Conservation (phyloP, 2,329 filamentous ascomycete genomes). For the Colletotrichum euphorbiae region DNA sequence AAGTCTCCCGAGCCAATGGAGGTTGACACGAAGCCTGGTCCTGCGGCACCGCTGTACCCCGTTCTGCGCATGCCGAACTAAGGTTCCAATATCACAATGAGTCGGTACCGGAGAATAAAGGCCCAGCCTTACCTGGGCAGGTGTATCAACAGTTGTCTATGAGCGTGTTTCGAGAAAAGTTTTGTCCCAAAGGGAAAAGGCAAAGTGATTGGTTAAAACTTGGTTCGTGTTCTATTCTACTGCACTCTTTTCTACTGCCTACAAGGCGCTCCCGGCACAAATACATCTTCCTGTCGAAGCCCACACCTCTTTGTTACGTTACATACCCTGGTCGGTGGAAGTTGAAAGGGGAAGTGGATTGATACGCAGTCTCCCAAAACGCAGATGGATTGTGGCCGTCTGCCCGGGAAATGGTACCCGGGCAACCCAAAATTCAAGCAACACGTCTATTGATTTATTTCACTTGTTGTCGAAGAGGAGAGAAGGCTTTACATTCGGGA, state of each 20-base stretch:
- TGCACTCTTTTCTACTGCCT: slow-evolving; percentile 25
- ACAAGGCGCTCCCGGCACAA: slow-evolving; percentile 28
- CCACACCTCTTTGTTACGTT: slow-evolving; percentile 31
- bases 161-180: slow-evolving; percentile 35
- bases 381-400: slow-evolving; percentile 32
- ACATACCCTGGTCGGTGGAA: slow-evolving; percentile 39
- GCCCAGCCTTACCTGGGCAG: slow-evolving; percentile 7
- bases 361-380: slow-evolving; percentile 34
- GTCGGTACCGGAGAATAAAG: slow-evolving; percentile 3
- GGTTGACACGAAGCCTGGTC: slow-evolving; percentile 33
- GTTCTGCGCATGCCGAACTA: slow-evolving; percentile 54
- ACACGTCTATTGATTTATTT: slow-evolving; percentile 30
- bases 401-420: background rate
- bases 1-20: slow-evolving; percentile 41
- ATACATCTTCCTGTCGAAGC: slow-evolving; percentile 31
- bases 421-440: slow-evolving; percentile 4
- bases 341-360: slow-evolving; percentile 35
- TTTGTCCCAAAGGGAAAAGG: slow-evolving; percentile 23
- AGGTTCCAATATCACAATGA: slow-evolving; percentile 31
- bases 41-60: slow-evolving; percentile 50
- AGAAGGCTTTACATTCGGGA: slow-evolving; percentile 19
- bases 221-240: slow-evolving; percentile 38
- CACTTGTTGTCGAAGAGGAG: slow-evolving; percentile 9
- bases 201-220: slow-evolving; percentile 35
- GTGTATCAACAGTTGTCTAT: slow-evolving; percentile 37